These are phyloP conservation scores for Chenopodium suecicum DNA, from an alignment of 148 eudicot species.

Conservation along the genomic window DNA sequence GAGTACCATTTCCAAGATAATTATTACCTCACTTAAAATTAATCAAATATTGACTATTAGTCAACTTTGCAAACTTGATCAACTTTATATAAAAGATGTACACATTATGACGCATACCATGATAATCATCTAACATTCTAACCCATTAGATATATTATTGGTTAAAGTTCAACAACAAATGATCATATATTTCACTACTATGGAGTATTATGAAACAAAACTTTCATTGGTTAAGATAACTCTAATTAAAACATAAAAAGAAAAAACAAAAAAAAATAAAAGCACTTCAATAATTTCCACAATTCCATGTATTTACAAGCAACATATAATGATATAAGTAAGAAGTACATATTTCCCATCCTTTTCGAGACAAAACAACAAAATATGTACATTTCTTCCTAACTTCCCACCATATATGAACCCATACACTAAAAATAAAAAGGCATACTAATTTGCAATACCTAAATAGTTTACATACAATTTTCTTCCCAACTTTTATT, in stretches of 20 bases:
- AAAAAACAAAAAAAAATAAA: background rate
- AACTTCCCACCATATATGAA: background rate
- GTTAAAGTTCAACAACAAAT: too few species aligned
- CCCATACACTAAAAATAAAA: background rate
- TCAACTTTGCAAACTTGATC: background rate
- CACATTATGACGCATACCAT: too few species aligned
- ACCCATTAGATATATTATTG: too few species aligned
- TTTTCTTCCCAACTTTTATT: conserved; percentile 14
- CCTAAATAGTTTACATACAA: conserved; percentile 5
- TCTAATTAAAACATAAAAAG: background rate
- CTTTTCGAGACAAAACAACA: conserved; percentile 1
- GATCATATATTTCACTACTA: background rate
- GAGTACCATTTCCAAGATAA: background rate
- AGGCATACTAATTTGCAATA: conserved; percentile 9
- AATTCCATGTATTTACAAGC: conserved; percentile 21
- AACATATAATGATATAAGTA: conserved; percentile 11
- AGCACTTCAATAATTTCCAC: background rate
- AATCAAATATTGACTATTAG: background rate
- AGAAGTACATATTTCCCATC: background rate
- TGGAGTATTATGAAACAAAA: too few species aligned
- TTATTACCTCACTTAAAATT: too few species aligned
- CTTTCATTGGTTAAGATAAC: too few species aligned
- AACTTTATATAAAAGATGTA: background rate
- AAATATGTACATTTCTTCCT: conserved; percentile 27
- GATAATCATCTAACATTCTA: too few species aligned